These are phyloP conservation scores for Lasiodiplodia gonubiensis DNA, from an alignment of 2,329 filamentous ascomycete species.

Conservation along the genomic window DNA sequence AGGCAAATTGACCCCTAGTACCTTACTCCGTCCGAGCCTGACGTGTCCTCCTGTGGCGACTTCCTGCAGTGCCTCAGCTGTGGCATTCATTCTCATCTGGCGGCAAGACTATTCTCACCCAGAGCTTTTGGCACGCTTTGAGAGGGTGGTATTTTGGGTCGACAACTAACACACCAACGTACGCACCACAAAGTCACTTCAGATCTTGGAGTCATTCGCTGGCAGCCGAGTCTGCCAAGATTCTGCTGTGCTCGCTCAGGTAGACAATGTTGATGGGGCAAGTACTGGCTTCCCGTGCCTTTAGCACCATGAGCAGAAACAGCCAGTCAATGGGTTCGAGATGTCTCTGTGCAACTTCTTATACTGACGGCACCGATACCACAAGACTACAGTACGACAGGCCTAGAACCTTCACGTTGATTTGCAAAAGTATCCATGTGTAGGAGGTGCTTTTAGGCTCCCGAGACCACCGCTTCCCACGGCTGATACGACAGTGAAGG, in stretches of 20 bases:
- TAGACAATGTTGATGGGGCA: not conserved
- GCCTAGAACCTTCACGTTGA: not conserved
- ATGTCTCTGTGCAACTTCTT: not conserved
- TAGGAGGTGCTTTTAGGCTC: not conserved
- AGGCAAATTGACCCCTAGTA: not conserved
- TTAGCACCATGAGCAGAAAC: not conserved
- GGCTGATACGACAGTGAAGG: not conserved
- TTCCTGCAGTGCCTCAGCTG: conserved; percentile 45
- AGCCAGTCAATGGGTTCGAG: not conserved
- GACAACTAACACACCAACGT: not conserved
- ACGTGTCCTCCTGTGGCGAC: conserved; percentile 43
- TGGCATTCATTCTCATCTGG: conserved; percentile 38
- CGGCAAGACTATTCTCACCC: conserved; percentile 40
- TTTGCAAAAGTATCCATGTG: not conserved
- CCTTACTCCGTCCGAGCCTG: conserved; percentile 28
- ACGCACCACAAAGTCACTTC: not conserved
- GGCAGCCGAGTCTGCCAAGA: not conserved
- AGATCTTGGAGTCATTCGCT: not conserved
- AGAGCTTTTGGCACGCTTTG: conserved; percentile 39
- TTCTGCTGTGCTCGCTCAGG: not conserved
- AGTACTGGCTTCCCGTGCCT: not conserved
- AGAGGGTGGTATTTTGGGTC: conserved; percentile 44
- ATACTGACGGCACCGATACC: not conserved
- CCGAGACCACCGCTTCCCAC: not conserved
- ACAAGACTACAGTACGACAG: not conserved